phyloP scores from a whole-genome alignment of 208 protist species.

The Trypanosomatidae sp. region DNA sequence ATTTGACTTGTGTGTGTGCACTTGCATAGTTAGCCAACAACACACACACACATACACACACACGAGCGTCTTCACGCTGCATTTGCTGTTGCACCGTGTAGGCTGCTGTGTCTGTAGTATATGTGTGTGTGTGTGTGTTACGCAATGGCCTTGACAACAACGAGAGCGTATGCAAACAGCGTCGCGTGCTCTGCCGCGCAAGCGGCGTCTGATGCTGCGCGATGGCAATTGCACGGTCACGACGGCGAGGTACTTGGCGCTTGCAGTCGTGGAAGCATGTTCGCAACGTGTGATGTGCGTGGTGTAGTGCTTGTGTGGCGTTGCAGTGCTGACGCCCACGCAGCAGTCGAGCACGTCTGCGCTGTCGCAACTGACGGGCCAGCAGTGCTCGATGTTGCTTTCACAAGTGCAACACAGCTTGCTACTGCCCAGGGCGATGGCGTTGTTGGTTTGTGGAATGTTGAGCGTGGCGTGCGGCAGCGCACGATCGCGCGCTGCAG shows the following conservation, averaged over 20 bases:
- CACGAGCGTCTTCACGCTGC: too few species aligned
- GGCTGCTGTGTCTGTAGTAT: too few species aligned
- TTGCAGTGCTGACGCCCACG: conserved; percentile 1
- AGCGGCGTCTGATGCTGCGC: background rate
- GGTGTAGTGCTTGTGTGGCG: conserved; percentile 53
- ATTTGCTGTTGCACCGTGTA: too few species aligned
- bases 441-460: conserved; percentile 40
- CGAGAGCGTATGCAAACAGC: background rate
- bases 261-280: conserved; percentile 13
- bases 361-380: conserved; percentile 35
- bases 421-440: conserved; percentile 59
- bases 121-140: too few species aligned
- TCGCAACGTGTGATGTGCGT: conserved; percentile 39
- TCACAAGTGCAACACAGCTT: conserved; percentile 18
- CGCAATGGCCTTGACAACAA: background rate
- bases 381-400: conserved; percentile 32
- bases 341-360: conserved; percentile 29
- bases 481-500: conserved; percentile 14
- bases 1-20: too few species aligned
- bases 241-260: conserved; percentile 34
- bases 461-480: conserved; percentile 24
- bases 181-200: background rate
- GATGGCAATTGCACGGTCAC: conserved; percentile 55
- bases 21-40: too few species aligned
- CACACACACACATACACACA: too few species aligned